These are phyloP conservation scores for Dictyostelium citrinum DNA, from an alignment of 78 protist species.

Conservation along the genomic window DNA sequence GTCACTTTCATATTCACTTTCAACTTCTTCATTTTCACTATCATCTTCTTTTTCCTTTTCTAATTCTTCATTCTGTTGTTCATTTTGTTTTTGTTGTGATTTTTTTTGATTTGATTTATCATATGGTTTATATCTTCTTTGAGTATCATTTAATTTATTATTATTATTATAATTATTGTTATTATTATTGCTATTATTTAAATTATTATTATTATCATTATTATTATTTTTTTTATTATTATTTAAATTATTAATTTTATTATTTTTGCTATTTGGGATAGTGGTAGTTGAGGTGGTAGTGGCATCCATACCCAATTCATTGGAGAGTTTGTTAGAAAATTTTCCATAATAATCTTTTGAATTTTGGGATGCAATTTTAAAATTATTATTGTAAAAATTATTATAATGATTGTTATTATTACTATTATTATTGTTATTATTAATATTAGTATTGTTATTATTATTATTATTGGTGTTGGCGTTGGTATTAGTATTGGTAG, in stretches of 20 bases:
- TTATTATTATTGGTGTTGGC: too few relatives aligned
- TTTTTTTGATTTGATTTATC: not conserved
- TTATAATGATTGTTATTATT: too few relatives aligned
- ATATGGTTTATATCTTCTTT: not conserved
- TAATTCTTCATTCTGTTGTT: not conserved
- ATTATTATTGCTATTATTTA: not conserved
- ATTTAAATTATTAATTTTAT: too few relatives aligned
- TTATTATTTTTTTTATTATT: not conserved
- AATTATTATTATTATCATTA: not conserved
- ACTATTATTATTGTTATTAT: too few relatives aligned
- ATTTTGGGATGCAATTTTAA: too few relatives aligned
- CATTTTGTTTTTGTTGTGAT: not conserved
- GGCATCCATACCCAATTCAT: not conserved
- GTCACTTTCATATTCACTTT: too few relatives aligned
- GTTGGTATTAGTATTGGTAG: not conserved
- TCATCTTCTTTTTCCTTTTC: too few relatives aligned
- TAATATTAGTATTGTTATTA: not conserved
- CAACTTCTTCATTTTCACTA: too few relatives aligned
- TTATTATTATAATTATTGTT: not conserved
- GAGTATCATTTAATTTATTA: not conserved
- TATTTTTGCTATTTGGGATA: not conserved
- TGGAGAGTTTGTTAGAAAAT: too few relatives aligned
- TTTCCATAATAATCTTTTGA: not conserved
- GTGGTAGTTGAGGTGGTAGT: not conserved
- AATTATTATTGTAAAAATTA: too few relatives aligned